Evolutionary conservation across 805 yeast species (phyloP).

Genomic region (Kluyveromyces wickerhamii): DNA sequence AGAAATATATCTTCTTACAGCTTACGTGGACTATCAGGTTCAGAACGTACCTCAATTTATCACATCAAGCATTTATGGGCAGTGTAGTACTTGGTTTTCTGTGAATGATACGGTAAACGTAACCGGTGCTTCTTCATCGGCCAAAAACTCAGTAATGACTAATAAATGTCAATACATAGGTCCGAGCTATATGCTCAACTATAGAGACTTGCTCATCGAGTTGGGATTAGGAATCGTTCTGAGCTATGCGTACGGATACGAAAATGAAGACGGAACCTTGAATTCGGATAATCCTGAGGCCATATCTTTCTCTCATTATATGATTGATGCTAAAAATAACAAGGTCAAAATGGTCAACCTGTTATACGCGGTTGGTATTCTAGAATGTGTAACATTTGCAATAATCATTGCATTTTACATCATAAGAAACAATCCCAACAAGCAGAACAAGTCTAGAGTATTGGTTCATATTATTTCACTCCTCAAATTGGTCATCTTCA

Average conservation of each 20-base stretch:
- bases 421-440: slow-evolving; percentile 20
- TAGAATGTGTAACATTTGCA: slow-evolving; percentile 11
- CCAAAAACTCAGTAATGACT: slow-evolving; percentile 11
- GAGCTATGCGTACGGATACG: slow-evolving; percentile 22
- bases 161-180: slow-evolving; percentile 14
- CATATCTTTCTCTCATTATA: slow-evolving; percentile 10
- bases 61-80: slow-evolving; percentile 19
- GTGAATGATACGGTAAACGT: not conserved
- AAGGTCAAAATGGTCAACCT: slow-evolving; percentile 16
- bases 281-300: slow-evolving; percentile 1
- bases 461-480: slow-evolving; percentile 21
- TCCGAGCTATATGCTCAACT: slow-evolving; percentile 20
- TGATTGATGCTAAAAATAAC: slow-evolving; percentile 7
- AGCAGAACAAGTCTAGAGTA: slow-evolving; percentile 15
- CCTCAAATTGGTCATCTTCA: slow-evolving; percentile 16
- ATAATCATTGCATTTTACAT: slow-evolving; percentile 22
- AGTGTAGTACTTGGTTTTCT: slow-evolving; percentile 17
- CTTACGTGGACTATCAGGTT: slow-evolving; percentile 21
- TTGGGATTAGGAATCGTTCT: slow-evolving; percentile 24
- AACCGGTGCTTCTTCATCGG: not conserved
- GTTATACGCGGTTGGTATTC: slow-evolving; percentile 11
- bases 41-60: slow-evolving; percentile 22
- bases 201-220: slow-evolving; percentile 18
- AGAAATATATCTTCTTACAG: slow-evolving; percentile 22
- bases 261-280: slow-evolving; percentile 4